Percentiles rank a stretch among this genome's conserved stretches.
Evolutionary conservation across 176 grass and related monocot genomes (phyloP).

Genomic region (Themeda triandra): DNA sequence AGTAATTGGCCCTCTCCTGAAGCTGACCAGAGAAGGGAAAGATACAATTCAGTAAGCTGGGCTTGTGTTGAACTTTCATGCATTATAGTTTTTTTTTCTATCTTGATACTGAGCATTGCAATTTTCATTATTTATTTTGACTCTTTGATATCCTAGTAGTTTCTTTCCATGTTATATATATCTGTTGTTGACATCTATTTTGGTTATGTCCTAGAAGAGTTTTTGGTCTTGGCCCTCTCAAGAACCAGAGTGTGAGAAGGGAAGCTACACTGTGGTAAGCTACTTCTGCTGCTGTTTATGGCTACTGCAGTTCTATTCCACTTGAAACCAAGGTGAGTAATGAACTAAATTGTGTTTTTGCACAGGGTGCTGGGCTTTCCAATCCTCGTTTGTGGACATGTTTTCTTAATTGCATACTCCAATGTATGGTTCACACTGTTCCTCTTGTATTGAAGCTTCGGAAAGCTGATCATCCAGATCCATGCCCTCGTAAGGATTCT

Average conservation of each 20-base stretch:
- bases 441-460: conserved; percentile 46
- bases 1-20: not conserved
- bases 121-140: conserved; percentile 9
- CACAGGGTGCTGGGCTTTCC: conserved; percentile 39
- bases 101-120: not conserved
- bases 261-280: conserved; percentile 36
- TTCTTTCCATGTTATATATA: not conserved
- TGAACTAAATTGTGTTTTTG: not conserved
- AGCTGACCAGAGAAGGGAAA: not conserved
- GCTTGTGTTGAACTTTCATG: not conserved
- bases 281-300: not conserved
- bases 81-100: not conserved
- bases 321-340: not conserved
- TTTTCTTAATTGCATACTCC: conserved; percentile 54
- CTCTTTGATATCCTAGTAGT: not conserved
- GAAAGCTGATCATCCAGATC: conserved; percentile 28
- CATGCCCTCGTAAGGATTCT: conserved; percentile 35
- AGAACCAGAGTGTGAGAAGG: not conserved
- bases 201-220: not conserved
- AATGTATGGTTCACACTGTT: conserved; percentile 62
- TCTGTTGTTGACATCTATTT: conserved; percentile 1
- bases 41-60: not conserved
- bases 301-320: not conserved
- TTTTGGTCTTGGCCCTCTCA: not conserved
- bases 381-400: conserved; percentile 44